Base-by-base conservation (phyloP, 495 filamentous ascomycete species). In the Penicillium malachiteum region DNA sequence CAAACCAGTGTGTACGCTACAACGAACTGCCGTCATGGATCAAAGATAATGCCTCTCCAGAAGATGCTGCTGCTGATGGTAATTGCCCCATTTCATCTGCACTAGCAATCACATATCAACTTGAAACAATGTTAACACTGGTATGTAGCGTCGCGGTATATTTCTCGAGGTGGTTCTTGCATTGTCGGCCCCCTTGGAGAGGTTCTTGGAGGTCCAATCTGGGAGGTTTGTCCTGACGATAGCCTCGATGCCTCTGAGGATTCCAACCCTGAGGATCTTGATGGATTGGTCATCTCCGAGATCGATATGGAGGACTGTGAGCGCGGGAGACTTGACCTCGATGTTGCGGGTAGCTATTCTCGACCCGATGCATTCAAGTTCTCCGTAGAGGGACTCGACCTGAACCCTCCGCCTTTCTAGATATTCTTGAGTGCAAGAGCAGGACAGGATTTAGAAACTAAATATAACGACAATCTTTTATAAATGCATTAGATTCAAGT, bases 171-270 rank as follows among this genome's bases (percentile, higher is more conserved):
- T 26, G 93, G 93, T 0, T 93, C 88, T 0, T 87, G 85, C 58
- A 92, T 97, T 57, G 75, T 96, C 43, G 86, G 81, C 7, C 93
- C 93, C 0, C 74, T 88, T 32, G 93, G 93, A 0, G 81, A 92
- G 4, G 81, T 92, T 3, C 67, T 96, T 0, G 83, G 81, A 0
- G 91, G 90, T 0, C 93, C 93, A 1, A 71, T 95, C 48, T 96
- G 90, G 90, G 89, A 94, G 51, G 83, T 87, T 3, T 69, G 60
- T 16, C 60, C 65, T 34, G 85, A 92, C 51, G 81, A 87, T 57
- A 75, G 52, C n/a, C 39, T 56, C 8, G 35, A 56, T 1, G 34
- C 50, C 18, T 35, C 35, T 7, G 55, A 48, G 0, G 18, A 48
- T 1, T 56, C 50, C 17, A 59, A 46, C 3, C 13, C 42, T 11